phyloP scores from a whole-genome alignment of 2,329 filamentous ascomycete genomes.

The Ascosphaera apis region DNA sequence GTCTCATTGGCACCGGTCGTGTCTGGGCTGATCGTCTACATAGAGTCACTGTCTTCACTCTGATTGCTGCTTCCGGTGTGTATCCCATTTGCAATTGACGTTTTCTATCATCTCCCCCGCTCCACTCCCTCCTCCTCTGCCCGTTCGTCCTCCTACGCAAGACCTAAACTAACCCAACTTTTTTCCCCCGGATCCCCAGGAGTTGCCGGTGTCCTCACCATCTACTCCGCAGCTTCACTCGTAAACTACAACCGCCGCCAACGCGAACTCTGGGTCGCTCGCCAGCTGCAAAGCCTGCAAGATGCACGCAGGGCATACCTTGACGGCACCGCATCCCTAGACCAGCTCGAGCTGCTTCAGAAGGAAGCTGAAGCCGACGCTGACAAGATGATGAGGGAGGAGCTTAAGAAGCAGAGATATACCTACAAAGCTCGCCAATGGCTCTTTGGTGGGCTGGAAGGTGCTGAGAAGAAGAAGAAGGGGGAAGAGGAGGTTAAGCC shows the following conservation, averaged over 20 bases:
- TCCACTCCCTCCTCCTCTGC: too few relatives aligned
- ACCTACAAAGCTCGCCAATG: slow-evolving; percentile 18
- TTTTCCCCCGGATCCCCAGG: too few relatives aligned
- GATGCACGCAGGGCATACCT: slow-evolving; percentile 20
- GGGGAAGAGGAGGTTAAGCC: slow-evolving; percentile 3
- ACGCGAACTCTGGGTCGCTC: slow-evolving; percentile 36
- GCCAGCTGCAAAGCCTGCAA: slow-evolving; percentile 19
- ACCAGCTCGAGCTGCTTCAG: slow-evolving; percentile 21
- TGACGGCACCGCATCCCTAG: slow-evolving; percentile 16
- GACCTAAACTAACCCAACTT: background rate
- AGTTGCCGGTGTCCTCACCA: slow-evolving; percentile 34
- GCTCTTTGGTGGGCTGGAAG: slow-evolving; percentile 17
- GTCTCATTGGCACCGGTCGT: slow-evolving; percentile 28
- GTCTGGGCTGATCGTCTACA: slow-evolving; percentile 37
- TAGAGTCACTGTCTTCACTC: slow-evolving; percentile 32
- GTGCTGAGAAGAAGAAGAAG: slow-evolving; percentile 10
- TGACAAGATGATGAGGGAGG: slow-evolving; percentile 16
- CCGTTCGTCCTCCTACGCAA: background rate
- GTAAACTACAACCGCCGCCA: slow-evolving; percentile 44
- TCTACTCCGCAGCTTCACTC: slow-evolving; percentile 42
- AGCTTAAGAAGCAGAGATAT: slow-evolving; percentile 16
- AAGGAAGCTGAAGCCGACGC: slow-evolving; percentile 23
- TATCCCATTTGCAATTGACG: slow-evolving; percentile 4
- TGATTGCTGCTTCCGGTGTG: slow-evolving; percentile 39
- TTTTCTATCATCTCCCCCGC: slow-evolving; percentile 1